Evolutionary conservation across 2,329 filamentous ascomycete species (phyloP), one percentile per base, ranked within the genome.

Genomic region (Xylaria sp.): DNA sequence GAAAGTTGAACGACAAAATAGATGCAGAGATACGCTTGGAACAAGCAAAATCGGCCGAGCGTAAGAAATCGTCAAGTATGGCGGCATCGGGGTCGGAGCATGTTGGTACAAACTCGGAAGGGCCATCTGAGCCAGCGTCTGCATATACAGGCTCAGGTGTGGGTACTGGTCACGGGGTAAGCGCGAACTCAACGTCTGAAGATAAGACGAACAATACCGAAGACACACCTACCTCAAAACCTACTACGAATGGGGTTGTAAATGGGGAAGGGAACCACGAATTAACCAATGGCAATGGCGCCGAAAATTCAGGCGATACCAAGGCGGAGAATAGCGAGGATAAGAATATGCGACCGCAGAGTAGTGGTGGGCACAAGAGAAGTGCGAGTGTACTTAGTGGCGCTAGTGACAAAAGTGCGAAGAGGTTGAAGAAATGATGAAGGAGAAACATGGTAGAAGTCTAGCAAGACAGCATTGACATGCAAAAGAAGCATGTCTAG

Each of bases 341-440:
- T 69, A 78, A 76, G 42, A 74, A 71, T 18, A 68, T 64, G 12
- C 76, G 80, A 53, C 81, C 81, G 1, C 78, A 76, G 16, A 83
- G 81, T 70, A 83, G 82, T 69, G 77, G 81, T 50, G 78, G 78
- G 0, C 90, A 92, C 71, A 97, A 97, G 83, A 87, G 93, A 68
- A 96, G 93, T 78, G 93, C 93, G 1, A 97, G 93, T 78, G 92
- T 94, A 37, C 79, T 97, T 62, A 95, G 92, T 78, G 83, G 85
- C 18, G 82, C 82, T 5, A 93, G 91, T 78, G 90, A 93, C 68
- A 88, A 87, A 80, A 88, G 85, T 72, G 75, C 80, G 3, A 89
- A 89, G 78, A 82, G 86, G 69, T 84, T 85, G 73, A 88, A 87
- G 81, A 89, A 88, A 40, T 66, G 37, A 71, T 21, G 48, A 27